These are phyloP conservation scores for Aureobasidium sp. DNA, from an alignment of 2,329 filamentous ascomycete genomes.

Conservation along the genomic window DNA sequence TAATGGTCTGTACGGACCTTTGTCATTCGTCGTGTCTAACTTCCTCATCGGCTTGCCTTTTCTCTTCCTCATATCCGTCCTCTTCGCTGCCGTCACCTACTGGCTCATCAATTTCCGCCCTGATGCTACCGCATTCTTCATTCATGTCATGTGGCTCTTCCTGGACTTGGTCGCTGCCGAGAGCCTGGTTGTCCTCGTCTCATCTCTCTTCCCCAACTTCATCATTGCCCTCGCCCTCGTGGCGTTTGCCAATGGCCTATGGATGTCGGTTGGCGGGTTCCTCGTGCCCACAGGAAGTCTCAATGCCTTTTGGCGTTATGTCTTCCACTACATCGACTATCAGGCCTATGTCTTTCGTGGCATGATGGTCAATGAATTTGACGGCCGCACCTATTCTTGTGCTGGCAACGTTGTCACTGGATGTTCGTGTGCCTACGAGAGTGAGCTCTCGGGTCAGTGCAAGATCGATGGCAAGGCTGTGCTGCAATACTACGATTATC, in stretches of 20 bases:
- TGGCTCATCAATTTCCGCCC: slow-evolving; percentile 70
- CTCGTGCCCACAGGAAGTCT: slow-evolving; percentile 61
- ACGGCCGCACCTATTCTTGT: slow-evolving; percentile 52
- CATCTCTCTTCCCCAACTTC: slow-evolving; percentile 64
- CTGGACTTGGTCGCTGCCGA: slow-evolving; percentile 75
- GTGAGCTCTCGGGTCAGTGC: slow-evolving; percentile 51
- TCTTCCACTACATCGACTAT: slow-evolving; percentile 81
- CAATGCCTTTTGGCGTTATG: slow-evolving; percentile 77
- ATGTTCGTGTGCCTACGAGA: slow-evolving; percentile 62
- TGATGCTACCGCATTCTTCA: slow-evolving; percentile 59
- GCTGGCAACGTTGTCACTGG: slow-evolving; percentile 25
- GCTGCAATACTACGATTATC: slow-evolving; percentile 57
- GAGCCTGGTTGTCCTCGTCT: slow-evolving; percentile 67
- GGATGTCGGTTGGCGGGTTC: slow-evolving; percentile 80
- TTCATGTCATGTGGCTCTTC: slow-evolving; percentile 76
- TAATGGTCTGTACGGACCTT: slow-evolving; percentile 69
- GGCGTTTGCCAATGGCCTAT: slow-evolving; percentile 77
- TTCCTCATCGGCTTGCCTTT: slow-evolving; percentile 74
- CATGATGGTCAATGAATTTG: slow-evolving; percentile 87
- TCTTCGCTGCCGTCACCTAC: slow-evolving; percentile 70
- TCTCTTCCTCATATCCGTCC: slow-evolving; percentile 63
- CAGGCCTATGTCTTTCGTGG: slow-evolving; percentile 76
- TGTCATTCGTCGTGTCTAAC: slow-evolving; percentile 64
- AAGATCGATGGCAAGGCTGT: slow-evolving; percentile 61
- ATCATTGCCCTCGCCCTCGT: slow-evolving; percentile 68